Evolutionary conservation across 1,284 basidiomycete species (phyloP).

Genomic region (Sporisorium reilianum): DNA sequence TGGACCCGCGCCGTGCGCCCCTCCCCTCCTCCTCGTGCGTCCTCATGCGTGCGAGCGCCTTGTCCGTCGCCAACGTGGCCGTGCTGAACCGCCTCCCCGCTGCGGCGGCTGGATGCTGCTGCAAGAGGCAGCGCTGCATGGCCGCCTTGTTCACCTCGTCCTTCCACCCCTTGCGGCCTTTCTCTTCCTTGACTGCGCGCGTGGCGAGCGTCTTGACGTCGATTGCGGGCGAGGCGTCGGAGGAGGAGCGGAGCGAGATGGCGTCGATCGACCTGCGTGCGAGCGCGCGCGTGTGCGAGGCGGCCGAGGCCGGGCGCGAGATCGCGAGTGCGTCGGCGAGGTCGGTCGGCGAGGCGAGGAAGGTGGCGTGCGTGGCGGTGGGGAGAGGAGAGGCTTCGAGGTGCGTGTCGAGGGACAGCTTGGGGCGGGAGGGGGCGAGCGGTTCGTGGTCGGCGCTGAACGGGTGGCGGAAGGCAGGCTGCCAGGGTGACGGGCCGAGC

Average conservation of each 20-base stretch:
- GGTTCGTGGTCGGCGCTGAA: slow-evolving; percentile 17
- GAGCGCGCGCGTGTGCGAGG: slow-evolving; percentile 5
- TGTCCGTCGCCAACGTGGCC: neutral
- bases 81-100: slow-evolving; percentile 17
- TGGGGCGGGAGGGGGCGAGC: slow-evolving; percentile 4
- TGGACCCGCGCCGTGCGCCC: slow-evolving; percentile 9
- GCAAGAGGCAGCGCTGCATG: slow-evolving; percentile 22
- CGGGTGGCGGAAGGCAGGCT: slow-evolving; percentile 29
- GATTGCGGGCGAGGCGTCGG: slow-evolving; percentile 14
- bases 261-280: slow-evolving; percentile 39
- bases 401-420: slow-evolving; percentile 26
- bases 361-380: neutral
- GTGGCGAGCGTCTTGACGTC: slow-evolving; percentile 37
- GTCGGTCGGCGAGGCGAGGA: slow-evolving; percentile 11
- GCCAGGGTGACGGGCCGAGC: slow-evolving; percentile 26
- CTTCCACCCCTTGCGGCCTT: slow-evolving; percentile 35
- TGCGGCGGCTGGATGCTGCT: slow-evolving; percentile 12
- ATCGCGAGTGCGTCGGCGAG: neutral
- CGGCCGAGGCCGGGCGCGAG: slow-evolving; percentile 15
- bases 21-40: slow-evolving; percentile 15
- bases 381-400: neutral
- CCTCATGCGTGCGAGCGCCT: slow-evolving; percentile 14
- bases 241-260: slow-evolving; percentile 16
- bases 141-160: slow-evolving; percentile 35
- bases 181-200: slow-evolving; percentile 34